Base-by-base conservation (phyloP, 768 basidiomycete species). In the Ramaria rubella region DNA sequence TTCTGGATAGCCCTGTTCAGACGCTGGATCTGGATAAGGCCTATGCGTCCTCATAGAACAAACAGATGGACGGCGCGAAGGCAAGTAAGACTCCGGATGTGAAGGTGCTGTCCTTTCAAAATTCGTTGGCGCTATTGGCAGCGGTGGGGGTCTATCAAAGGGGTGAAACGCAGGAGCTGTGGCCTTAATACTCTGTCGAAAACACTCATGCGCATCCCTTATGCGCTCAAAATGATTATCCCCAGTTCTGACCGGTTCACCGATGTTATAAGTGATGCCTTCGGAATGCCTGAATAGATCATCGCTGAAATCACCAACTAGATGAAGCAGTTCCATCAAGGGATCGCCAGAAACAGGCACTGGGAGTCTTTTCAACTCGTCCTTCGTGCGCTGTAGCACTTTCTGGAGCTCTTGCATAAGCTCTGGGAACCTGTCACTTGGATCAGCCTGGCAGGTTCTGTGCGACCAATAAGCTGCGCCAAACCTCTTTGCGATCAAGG, bases 341-440 rank as follows among this genome's bases (percentile, higher is more conserved):
- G 85, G 77, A 43, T 87, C 78, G 1, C 58, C 63, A 0, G 85
- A 81, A 0, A 85, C 83, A 0, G 77, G 74, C 29, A 67, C 76
- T 0, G 85, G 84, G 1, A 79, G 68, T 23, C 49, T 29, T 0
- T 58, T 45, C 1, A 77, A 43, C 7, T 62, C 66, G 0, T 63
- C 55, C 1, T 76, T 70, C 0, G 79, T 76, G 5, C 62, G 68
- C 1, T 64, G 59, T 0, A 86, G 74, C 1, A 76, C 67, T 0
- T 65, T 69, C 23, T 77, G 73, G 27, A 87, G 67, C 58, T 87
- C 85, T 1, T 79, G 71, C 49, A 81, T 77, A 12, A 87, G 81
- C 56, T 77, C 69, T 0, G 86, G 85, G 0, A 89, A 72, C 45
- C 87, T 89, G n/a, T n/a, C n/a, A n/a, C n/a, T n/a, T n/a, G n/a